phyloP scores from a whole-genome alignment of 305 asterid species.

The Caryopteris hybrid region DNA sequence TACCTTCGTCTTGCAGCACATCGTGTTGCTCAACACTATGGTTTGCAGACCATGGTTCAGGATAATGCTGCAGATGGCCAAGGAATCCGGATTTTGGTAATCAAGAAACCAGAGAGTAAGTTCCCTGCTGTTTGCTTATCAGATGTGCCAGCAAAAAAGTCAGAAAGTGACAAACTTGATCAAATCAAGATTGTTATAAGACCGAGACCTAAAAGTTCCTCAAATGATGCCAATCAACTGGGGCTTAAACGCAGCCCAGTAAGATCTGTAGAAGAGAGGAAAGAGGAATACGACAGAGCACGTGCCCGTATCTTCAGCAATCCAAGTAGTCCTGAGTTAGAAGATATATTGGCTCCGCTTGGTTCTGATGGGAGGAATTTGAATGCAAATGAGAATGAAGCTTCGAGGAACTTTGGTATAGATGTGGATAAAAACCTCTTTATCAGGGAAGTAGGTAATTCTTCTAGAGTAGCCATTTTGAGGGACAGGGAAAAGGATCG shows the following conservation, averaged over 20 bases:
- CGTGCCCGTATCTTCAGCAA: constrained; percentile 87
- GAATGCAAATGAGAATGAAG: constrained; percentile 49
- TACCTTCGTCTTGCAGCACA: constrained; percentile 97
- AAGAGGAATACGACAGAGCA: constrained; percentile 95
- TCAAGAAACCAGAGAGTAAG: constrained; percentile 64
- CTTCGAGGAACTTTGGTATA: constrained; percentile 36
- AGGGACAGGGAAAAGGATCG: constrained; percentile 97
- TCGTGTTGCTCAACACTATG: constrained; percentile 96
- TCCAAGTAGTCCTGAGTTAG: constrained; percentile 47
- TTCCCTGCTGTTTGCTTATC: constrained; percentile 70
- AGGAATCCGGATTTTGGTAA: constrained; percentile 68
- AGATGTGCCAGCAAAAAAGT: constrained; percentile 68
- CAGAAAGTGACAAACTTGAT: constrained; percentile 60
- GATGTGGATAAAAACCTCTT: constrained; percentile 47
- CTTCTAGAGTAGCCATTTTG: constrained; percentile 80
- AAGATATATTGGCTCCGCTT: constrained; percentile 34
- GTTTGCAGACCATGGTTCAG: constrained; percentile 75
- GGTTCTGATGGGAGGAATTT: constrained; percentile 45
- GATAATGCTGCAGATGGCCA: constrained; percentile 68
- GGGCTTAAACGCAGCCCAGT: constrained; percentile 56
- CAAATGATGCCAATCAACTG: constrained; percentile 34
- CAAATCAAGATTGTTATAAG: constrained; percentile 62
- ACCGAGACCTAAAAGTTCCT: constrained; percentile 61
- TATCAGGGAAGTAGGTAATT: constrained; percentile 46
- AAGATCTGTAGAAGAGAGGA: constrained; percentile 93